Evolutionary conservation across 139 green algal genomes (phyloP).

Genomic region (Deuterostichococcus epilithicus): DNA sequence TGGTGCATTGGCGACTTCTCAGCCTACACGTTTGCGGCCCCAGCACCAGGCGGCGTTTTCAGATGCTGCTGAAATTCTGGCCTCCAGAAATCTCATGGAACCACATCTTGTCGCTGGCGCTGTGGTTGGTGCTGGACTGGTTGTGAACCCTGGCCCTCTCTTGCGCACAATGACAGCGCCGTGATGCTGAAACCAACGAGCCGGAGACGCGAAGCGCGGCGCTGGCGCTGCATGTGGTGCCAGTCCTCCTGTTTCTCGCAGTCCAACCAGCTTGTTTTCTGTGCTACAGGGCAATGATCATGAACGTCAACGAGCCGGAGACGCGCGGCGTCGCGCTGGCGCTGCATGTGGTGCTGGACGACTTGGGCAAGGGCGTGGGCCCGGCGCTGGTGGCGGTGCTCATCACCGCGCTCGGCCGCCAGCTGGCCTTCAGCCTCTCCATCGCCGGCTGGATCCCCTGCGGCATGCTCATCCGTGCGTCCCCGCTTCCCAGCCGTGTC

Average conservation of each 20-base stretch:
- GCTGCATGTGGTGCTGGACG: conserved; percentile 71
- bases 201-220: conserved; percentile 71
- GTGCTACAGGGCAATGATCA: conserved; percentile 51
- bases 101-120: no score
- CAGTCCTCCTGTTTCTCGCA: conserved; percentile 64
- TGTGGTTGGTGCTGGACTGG: not conserved
- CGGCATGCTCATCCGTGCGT: conserved; percentile 46
- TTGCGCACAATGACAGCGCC: conserved; percentile 22
- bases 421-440: conserved; percentile 66
- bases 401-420: conserved; percentile 40
- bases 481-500: no score
- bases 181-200: conserved; percentile 81
- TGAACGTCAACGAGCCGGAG: conserved; percentile 83
- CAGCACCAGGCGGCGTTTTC: no score
- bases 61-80: no score
- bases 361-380: conserved; percentile 73
- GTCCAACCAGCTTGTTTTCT: no score
- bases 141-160: no score
- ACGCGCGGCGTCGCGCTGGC: conserved; percentile 69
- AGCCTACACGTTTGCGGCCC: no score
- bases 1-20: not conserved
- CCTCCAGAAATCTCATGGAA: no score
- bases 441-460: conserved; percentile 70
- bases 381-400: conserved; percentile 64
- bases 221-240: conserved; percentile 65